Base-by-base conservation (phyloP, 2,329 filamentous ascomycete genomes). In the Talaromyces rugulosus region DNA sequence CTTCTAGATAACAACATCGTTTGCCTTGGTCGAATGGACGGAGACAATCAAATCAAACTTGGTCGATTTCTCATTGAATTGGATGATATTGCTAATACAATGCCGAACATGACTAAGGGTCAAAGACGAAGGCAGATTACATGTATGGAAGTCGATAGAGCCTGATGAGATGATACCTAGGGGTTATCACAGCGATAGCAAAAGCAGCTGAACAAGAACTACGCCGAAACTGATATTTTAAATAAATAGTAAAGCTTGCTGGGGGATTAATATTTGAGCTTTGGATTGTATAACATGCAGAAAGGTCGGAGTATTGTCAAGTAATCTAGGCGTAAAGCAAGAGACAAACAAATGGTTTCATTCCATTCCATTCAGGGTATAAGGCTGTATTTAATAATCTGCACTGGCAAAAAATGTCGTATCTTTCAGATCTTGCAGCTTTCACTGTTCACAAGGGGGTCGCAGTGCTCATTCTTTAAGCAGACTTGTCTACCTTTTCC, bases 401-500 rank as follows among this genome's bases (percentile, higher is more conserved):
- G 28, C 50, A 53, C 27, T 28, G 30, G 28, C 50, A 53, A 53
- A 23, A 53, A 47, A 18, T 47, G 16, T 11, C 11, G 14, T n/a
- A 27, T 47, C 11, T 23, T 47, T 47, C 42, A 47, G 18, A 47
- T 47, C 42, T 27, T 47, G n/a, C 44, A 27, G 23, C 18, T 27
- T 27, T 27, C 23, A 23, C 23, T 23, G 23, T 23, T 23, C n/a
- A 27, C 44, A 18, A 4, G 2, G 18, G 4, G 44, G n/a, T 27
- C 2, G 23, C 8, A 27, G 44, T 11, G 42, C 16, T n/a, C 16
- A 11, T 11, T 27, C n/a, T 47, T 27, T 6, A 44, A 56, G 33
- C 54, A 1, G 31, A 56, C 50, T 57, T 61, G 27, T 91, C 92
- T 4, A 98, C 89, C 81, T 95, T 96, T 81, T 97, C 94, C 94